phyloP scores from a whole-genome alignment of 805 yeast species.

The Pichia occidentalis region DNA sequence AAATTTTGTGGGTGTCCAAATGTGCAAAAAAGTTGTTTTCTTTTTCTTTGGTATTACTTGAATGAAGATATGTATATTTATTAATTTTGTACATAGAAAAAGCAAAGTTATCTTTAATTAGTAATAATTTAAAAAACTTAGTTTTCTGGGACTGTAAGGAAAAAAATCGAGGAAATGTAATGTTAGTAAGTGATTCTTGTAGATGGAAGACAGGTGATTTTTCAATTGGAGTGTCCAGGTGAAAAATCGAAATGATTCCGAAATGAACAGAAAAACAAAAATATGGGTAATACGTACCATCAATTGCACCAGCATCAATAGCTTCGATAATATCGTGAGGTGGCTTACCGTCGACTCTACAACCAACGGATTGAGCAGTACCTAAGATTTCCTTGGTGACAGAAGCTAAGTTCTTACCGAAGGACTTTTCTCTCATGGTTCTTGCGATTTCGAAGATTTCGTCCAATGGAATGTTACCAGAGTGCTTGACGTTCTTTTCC shows the following conservation, averaged over 20 bases:
- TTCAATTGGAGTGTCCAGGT: constrained; percentile 1
- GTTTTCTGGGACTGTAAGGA: constrained; percentile 57
- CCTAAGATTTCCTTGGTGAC: constrained; percentile 98
- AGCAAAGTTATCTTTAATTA: constrained; percentile 16
- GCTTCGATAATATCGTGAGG: constrained; percentile 99
- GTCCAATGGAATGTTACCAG: constrained; percentile 96
- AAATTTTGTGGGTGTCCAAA: no score
- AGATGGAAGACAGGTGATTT: constrained; percentile 6
- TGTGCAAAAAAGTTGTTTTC: no score
- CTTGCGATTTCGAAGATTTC: constrained; percentile 97
- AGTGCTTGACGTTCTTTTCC: constrained; percentile 99
- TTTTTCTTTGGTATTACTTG: no score
- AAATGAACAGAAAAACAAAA: neutral
- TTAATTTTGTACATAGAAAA: constrained; percentile 23
- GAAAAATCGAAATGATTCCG: constrained; percentile 1
- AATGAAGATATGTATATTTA: constrained; percentile 7
- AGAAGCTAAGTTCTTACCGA: constrained; percentile 95
- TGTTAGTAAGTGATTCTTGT: constrained; percentile 10
- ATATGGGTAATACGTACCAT: constrained; percentile 42
- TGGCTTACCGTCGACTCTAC: constrained; percentile 99
- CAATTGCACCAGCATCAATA: constrained; percentile 97
- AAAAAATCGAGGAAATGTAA: neutral
- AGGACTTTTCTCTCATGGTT: constrained; percentile 94
- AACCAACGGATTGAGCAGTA: constrained; percentile 99
- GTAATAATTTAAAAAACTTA: constrained; percentile 31